A percentile compares a stretch with the other conserved stretches of the same genome.
Conservation (phyloP, 495 filamentous ascomycete species). For the Podospora conica region DNA sequence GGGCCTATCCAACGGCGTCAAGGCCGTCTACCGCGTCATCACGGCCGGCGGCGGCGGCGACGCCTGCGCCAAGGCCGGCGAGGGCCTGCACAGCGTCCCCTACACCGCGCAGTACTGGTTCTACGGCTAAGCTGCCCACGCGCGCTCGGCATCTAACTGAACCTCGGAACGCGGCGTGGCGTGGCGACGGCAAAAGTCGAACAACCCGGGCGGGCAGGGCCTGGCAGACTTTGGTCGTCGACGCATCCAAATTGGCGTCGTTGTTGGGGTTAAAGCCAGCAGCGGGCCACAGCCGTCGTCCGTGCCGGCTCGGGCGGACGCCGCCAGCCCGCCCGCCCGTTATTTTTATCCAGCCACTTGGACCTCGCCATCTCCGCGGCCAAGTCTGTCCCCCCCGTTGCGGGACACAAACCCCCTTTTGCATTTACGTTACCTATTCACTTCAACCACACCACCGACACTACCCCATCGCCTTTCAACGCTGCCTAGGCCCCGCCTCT, state of each 20-base stretch:
- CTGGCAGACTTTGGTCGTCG: background rate
- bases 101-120: conserved; percentile 73
- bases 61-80: conserved; percentile 38
- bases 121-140: conserved; percentile 36
- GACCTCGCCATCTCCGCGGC: background rate
- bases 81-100: conserved; percentile 44
- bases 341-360: conserved; percentile 17
- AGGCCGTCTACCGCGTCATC: conserved; percentile 59
- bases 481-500: background rate
- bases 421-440: conserved; percentile 4
- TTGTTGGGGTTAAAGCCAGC: conserved; percentile 1
- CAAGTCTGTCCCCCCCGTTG: background rate
- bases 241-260: background rate
- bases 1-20: conserved; percentile 40
- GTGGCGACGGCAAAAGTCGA: background rate
- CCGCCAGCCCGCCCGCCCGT: background rate
- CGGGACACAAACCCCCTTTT: background rate
- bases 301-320: background rate
- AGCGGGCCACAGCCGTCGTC: background rate
- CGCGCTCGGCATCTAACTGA: background rate
- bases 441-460: conserved; percentile 1
- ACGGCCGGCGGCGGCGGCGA: conserved; percentile 57
- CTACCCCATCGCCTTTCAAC: background rate
- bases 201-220: background rate
- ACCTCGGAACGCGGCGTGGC: background rate